Conservation (phyloP, 1,139 yeast genomes). For the Suhomyces guaymorum region DNA sequence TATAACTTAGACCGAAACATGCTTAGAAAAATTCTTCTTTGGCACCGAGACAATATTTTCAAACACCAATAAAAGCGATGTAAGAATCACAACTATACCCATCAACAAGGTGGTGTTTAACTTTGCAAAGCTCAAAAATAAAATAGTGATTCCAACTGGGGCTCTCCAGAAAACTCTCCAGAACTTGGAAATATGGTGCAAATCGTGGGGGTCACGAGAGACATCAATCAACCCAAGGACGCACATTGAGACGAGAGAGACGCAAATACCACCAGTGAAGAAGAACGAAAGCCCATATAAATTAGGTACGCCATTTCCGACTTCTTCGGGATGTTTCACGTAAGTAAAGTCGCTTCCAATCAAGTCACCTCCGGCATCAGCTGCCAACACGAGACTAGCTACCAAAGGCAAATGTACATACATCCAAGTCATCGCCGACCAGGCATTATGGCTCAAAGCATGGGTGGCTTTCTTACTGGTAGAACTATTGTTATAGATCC, state of each 20-base stretch:
- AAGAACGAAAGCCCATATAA: slow-evolving; percentile 45
- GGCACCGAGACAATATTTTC: slow-evolving; percentile 38
- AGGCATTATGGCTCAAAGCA: slow-evolving; percentile 52
- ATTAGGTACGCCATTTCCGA: slow-evolving; percentile 25
- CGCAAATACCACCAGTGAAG: slow-evolving; percentile 52
- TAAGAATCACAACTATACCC: slow-evolving; percentile 43
- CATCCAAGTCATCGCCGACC: slow-evolving; percentile 50
- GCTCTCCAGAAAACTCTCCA: slow-evolving; percentile 44
- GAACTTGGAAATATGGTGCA: slow-evolving; percentile 33
- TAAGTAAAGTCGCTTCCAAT: slow-evolving; percentile 16
- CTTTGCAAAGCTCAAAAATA: slow-evolving; percentile 49
- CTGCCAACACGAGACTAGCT: slow-evolving; percentile 54
- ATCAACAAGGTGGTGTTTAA: slow-evolving; percentile 43
- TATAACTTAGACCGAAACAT: too few relatives aligned
- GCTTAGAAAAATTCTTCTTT: slow-evolving; percentile 9
- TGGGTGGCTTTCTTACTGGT: slow-evolving; percentile 52
- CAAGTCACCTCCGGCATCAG: slow-evolving; percentile 63
- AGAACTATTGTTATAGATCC: slow-evolving; percentile 59
- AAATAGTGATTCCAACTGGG: slow-evolving; percentile 40
- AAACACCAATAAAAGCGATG: slow-evolving; percentile 33
- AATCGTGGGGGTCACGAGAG: slow-evolving; percentile 35
- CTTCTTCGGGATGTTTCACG: slow-evolving; percentile 16
- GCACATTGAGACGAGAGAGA: slow-evolving; percentile 37
- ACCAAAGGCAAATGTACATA: slow-evolving; percentile 55
- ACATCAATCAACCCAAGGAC: slow-evolving; percentile 42